Percentiles rank a stretch among this genome's conserved stretches.
These are phyloP conservation scores for Termitomyces sp. DNA, from an alignment of 768 basidiomycete species.

Conservation along the genomic window DNA sequence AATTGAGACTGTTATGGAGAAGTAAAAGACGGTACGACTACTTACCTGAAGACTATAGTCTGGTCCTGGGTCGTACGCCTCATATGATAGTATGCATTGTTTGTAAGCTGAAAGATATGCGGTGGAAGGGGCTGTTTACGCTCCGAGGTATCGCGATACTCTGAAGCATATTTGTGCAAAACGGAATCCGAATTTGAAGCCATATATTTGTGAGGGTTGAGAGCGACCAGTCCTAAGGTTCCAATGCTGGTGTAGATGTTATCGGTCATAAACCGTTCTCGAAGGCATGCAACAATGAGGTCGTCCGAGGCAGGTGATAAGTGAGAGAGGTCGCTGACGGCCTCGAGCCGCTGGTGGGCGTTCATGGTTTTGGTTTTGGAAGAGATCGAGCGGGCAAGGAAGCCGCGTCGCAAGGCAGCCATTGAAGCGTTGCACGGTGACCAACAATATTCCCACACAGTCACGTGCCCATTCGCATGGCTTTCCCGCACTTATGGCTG, in stretches of 20 bases:
- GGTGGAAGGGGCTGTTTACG: constrained; percentile 63
- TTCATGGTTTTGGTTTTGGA: constrained; percentile 32
- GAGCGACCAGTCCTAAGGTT: constrained; percentile 67
- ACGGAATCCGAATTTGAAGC: constrained; percentile 77
- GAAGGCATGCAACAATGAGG: constrained; percentile 75
- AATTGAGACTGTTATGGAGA: background rate
- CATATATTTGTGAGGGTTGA: constrained; percentile 94
- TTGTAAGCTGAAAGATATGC: constrained; percentile 89
- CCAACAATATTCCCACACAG: constrained; percentile 12
- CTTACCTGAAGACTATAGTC: constrained; percentile 78
- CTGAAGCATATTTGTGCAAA: constrained; percentile 79
- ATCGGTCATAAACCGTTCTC: constrained; percentile 84
- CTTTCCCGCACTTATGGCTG: no score
- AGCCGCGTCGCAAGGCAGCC: constrained; percentile 1
- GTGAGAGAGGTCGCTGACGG: constrained; percentile 60
- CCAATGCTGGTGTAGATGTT: constrained; percentile 74
- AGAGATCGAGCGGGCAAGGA: constrained; percentile 20
- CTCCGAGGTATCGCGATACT: constrained; percentile 72
- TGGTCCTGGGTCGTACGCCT: constrained; percentile 91
- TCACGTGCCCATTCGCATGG: constrained; percentile 1
- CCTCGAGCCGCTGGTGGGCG: constrained; percentile 68
- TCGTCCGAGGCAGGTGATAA: constrained; percentile 75
- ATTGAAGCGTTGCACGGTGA: constrained; percentile 9
- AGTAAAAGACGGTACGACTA: constrained; percentile 5
- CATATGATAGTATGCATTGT: constrained; percentile 96